Percentiles rank a stretch among this genome's conserved stretches.
Evolutionary conservation across 176 grass and related monocot genomes (phyloP).

Genomic region (sorghum (Sorghum bicolor)): Sorghum_bicolor_NCBIv3 NC_012879.2:7104501-7105000

Average conservation of each 20-base stretch:
- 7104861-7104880: slow-evolving; percentile 28
- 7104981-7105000: neutral
- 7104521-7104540: slow-evolving; percentile 66
- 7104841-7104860: slow-evolving; percentile 38
- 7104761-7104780: slow-evolving; percentile 35
- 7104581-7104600: slow-evolving; percentile 72
- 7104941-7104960: slow-evolving; percentile 61
- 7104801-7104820: slow-evolving; percentile 46
- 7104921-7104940: slow-evolving; percentile 66
- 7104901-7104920: slow-evolving; percentile 60
- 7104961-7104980: slow-evolving; percentile 12
- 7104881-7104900: slow-evolving; percentile 73
- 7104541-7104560: slow-evolving; percentile 36
- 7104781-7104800: slow-evolving; percentile 50
- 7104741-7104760: slow-evolving; percentile 64
- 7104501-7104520: slow-evolving; percentile 56
- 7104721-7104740: slow-evolving; percentile 80
- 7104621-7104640: slow-evolving; percentile 76
- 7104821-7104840: slow-evolving; percentile 46
- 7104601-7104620: slow-evolving; percentile 65
- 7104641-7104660: slow-evolving; percentile 60
- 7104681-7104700: slow-evolving; percentile 61
- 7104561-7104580: slow-evolving; percentile 50
- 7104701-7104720: slow-evolving; percentile 50
- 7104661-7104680: slow-evolving; percentile 60